Evolutionary conservation across 768 basidiomycete genomes (phyloP).

Genomic region (Suillus ampliporus): DNA sequence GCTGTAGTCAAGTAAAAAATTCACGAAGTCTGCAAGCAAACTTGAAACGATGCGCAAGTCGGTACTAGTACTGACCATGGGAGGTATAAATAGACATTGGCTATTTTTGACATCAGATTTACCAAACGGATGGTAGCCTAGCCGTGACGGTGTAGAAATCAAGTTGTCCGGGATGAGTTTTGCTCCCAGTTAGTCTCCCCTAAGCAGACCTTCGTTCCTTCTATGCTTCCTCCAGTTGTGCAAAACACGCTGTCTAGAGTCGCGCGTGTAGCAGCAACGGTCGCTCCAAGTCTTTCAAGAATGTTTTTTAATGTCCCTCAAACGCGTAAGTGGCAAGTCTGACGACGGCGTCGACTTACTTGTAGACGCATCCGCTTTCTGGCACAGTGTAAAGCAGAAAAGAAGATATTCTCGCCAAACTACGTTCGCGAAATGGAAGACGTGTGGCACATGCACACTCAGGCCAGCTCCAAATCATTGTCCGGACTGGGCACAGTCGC

Average conservation of each 20-base stretch:
- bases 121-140: too few relatives aligned
- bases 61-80: too few relatives aligned
- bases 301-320: slow-evolving; percentile 79
- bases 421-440: slow-evolving; percentile 91
- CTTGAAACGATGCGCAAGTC: too few relatives aligned
- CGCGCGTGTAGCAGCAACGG: slow-evolving; percentile 67
- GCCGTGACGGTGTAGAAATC: too few relatives aligned
- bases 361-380: slow-evolving; percentile 72
- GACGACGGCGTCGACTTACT: slow-evolving; percentile 89
- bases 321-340: slow-evolving; percentile 78
- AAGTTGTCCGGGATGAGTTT: slow-evolving; percentile 21
- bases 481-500: slow-evolving; percentile 50
- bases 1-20: too few relatives aligned
- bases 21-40: too few relatives aligned
- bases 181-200: too few relatives aligned
- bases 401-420: slow-evolving; percentile 76
- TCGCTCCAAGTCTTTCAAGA: slow-evolving; percentile 64
- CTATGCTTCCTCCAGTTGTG: too few relatives aligned
- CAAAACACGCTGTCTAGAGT: slow-evolving; percentile 66
- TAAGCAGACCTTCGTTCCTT: too few relatives aligned
- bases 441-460: slow-evolving; percentile 55
- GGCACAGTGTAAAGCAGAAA: slow-evolving; percentile 92
- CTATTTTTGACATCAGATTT: too few relatives aligned
- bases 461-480: neutral
- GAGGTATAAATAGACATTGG: too few relatives aligned